These are phyloP conservation scores for Emericellopsis atlantica DNA, from an alignment of 2,329 filamentous ascomycete genomes.

Conservation along the genomic window DNA sequence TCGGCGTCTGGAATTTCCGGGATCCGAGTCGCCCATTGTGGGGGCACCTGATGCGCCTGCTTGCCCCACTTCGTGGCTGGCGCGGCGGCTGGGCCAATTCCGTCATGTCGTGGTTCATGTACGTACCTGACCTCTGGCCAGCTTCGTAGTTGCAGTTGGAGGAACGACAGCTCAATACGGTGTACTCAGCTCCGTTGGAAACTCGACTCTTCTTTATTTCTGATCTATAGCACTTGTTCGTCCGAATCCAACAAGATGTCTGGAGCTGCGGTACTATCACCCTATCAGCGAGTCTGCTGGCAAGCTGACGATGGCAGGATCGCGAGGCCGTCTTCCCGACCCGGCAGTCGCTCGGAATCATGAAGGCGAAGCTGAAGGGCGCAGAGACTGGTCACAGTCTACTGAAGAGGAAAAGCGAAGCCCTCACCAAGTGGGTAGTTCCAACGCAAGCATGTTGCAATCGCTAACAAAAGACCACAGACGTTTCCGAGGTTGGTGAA, in stretches of 20 bases:
- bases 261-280: conserved; percentile 21
- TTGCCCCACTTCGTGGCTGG: no score
- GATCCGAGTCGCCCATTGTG: no score
- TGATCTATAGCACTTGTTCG: no score
- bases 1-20: no score
- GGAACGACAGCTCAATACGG: no score
- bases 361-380: conserved; percentile 97
- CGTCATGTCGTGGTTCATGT: no score
- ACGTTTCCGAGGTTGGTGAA: conserved; percentile 64
- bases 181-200: no score
- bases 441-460: not conserved
- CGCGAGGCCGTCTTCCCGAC: conserved; percentile 96
- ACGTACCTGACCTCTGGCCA: no score
- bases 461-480: conserved; percentile 26
- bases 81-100: no score
- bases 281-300: not conserved
- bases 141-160: no score
- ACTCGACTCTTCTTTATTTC: no score
- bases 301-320: conserved; percentile 40
- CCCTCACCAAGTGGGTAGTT: conserved; percentile 72
- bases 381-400: conserved; percentile 85
- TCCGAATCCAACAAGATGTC: conserved; percentile 15
- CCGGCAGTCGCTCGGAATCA: conserved; percentile 87
- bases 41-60: no score
- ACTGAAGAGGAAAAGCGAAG: conserved; percentile 95